phyloP scores from a whole-genome alignment of 2,329 filamentous ascomycete genomes.

The Penicillium sp. region DNA sequence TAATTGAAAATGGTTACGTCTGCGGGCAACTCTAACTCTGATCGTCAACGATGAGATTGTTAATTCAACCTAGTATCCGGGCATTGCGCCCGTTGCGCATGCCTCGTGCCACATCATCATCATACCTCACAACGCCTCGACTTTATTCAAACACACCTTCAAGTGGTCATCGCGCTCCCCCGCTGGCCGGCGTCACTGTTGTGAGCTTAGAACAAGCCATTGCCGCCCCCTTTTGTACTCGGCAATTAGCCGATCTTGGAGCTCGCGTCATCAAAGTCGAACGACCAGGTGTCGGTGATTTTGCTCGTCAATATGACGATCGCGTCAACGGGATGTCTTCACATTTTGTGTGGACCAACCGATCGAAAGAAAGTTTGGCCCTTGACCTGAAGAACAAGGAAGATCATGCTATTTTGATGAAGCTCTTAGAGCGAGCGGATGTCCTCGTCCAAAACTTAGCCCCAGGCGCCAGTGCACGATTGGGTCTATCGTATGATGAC shows the following conservation, averaged over 20 bases:
- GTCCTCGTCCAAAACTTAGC: constrained; percentile 62
- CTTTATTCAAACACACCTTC: constrained; percentile 14
- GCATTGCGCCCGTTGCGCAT: neutral
- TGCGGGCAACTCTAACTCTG: neutral
- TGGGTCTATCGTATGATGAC: constrained; percentile 56
- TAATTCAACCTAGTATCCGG: neutral
- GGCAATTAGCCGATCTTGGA: constrained; percentile 61
- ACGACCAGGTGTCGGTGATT: constrained; percentile 59
- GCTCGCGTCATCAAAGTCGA: constrained; percentile 63
- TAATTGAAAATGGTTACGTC: neutral
- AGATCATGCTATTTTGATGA: constrained; percentile 53
- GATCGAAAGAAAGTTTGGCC: constrained; percentile 61
- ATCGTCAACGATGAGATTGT: constrained; percentile 12
- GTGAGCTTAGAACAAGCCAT: constrained; percentile 62
- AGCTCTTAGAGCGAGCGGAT: constrained; percentile 54
- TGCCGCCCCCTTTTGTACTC: constrained; percentile 61
- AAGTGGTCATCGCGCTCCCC: constrained; percentile 26
- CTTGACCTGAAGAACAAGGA: constrained; percentile 56
- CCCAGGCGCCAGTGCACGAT: constrained; percentile 55
- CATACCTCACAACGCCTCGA: neutral
- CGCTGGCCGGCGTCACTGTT: constrained; percentile 56
- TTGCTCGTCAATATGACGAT: constrained; percentile 59
- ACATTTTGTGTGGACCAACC: constrained; percentile 63
- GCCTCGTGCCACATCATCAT: neutral
- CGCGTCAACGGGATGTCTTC: constrained; percentile 59